These are phyloP conservation scores for Ustilago crameri DNA, from an alignment of 1,284 basidiomycete species.

Conservation along the genomic window DNA sequence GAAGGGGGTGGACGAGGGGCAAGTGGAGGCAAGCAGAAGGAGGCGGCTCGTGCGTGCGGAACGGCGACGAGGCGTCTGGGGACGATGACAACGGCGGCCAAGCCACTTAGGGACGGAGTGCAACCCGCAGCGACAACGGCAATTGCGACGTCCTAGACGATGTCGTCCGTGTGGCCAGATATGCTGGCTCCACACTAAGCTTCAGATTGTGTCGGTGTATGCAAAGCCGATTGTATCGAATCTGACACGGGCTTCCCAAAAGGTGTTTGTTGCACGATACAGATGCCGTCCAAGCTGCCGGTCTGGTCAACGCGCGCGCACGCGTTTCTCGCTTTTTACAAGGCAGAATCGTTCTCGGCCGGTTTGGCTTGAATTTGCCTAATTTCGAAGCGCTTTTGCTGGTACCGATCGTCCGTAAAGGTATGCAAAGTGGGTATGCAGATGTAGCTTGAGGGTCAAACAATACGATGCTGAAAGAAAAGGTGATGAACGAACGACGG, in stretches of 20 bases:
- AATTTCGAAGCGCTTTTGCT: constrained; percentile 13
- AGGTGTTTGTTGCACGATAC: constrained; percentile 5
- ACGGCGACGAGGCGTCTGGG: background rate
- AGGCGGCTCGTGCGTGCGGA: constrained; percentile 33
- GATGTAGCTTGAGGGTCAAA: constrained; percentile 5
- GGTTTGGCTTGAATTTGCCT: background rate
- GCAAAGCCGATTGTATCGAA: background rate
- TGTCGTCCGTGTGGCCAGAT: background rate
- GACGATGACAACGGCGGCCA: background rate
- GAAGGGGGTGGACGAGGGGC: background rate
- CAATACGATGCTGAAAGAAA: constrained; percentile 3
- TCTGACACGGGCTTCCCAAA: background rate
- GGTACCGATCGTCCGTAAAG: background rate
- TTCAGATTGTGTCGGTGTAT: background rate
- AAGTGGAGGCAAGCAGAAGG: background rate
- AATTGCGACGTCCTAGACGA: background rate
- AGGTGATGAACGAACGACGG: background rate
- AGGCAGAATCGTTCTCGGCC: constrained; percentile 21
- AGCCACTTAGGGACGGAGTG: no score
- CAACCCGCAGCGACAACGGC: constrained; percentile 8
- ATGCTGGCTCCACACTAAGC: background rate
- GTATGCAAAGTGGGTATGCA: constrained; percentile 1
- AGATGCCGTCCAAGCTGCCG: constrained; percentile 4
- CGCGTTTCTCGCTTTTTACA: constrained; percentile 1
- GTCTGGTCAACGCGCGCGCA: constrained; percentile 3